Evolutionary conservation across 2,329 filamentous ascomycete species (phyloP).

Genomic region (Cladophialophora yegresii): DNA sequence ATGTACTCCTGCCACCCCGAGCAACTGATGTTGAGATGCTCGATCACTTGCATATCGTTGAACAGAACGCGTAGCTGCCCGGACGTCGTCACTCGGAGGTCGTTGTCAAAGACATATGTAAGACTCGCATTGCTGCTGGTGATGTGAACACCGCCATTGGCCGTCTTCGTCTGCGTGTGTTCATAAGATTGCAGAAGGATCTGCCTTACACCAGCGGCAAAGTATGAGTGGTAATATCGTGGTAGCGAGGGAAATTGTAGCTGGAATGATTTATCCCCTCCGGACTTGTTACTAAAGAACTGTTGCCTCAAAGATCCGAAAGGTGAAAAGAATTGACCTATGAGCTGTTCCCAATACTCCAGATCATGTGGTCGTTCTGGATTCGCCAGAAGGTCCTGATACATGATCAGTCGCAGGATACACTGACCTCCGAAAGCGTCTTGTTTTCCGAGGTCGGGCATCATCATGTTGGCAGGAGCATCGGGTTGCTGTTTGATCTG

Average conservation of each 20-base stretch:
- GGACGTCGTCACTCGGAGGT: conserved; percentile 77
- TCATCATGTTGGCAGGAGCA: conserved; percentile 46
- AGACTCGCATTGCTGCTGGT: conserved; percentile 76
- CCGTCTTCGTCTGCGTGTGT: conserved; percentile 58
- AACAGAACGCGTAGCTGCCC: conserved; percentile 79
- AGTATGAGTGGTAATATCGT: conserved; percentile 87
- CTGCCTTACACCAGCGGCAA: conserved; percentile 78
- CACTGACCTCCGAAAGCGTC: conserved; percentile 46
- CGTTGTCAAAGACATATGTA: conserved; percentile 85
- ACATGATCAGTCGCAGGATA: conserved; percentile 57
- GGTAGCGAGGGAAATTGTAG: conserved; percentile 79
- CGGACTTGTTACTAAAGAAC: conserved; percentile 57
- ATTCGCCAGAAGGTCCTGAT: conserved; percentile 57
- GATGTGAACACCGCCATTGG: conserved; percentile 69
- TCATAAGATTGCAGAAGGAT: conserved; percentile 85
- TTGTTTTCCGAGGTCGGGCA: conserved; percentile 42
- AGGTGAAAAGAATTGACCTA: conserved; percentile 76
- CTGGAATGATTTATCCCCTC: conserved; percentile 76
- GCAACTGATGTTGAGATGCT: conserved; percentile 79
- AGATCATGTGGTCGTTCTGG: conserved; percentile 63
- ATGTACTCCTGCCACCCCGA: conserved; percentile 79
- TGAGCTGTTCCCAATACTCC: conserved; percentile 76
- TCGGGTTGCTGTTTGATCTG: conserved; percentile 41
- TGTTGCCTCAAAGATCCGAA: conserved; percentile 75
- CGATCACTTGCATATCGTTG: conserved; percentile 75